Evolutionary conservation across 129 eudicot species (phyloP).

Genomic region (Chrysanthemum lavandulifolium): DNA sequence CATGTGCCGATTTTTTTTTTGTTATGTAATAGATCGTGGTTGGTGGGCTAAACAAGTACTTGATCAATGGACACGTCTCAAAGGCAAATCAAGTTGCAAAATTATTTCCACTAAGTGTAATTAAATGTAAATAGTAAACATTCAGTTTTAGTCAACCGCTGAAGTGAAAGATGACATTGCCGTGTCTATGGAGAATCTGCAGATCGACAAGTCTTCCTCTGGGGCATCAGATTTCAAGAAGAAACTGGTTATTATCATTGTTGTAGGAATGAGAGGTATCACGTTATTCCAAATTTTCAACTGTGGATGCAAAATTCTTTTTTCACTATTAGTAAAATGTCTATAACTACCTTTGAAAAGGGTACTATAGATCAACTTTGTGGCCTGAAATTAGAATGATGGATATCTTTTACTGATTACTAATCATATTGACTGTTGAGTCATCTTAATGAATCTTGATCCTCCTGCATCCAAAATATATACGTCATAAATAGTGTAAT

Average conservation of each 20-base stretch:
- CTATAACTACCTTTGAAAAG: background rate
- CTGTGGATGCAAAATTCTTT: no score
- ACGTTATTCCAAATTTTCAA: background rate
- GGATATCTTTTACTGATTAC: background rate
- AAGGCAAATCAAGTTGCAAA: no score
- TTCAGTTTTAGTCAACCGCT: conserved; percentile 26
- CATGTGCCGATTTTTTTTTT: no score
- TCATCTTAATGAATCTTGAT: conserved; percentile 61
- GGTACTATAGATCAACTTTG: background rate
- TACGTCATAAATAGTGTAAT: no score
- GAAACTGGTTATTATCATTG: conserved; percentile 74
- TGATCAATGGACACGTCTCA: no score
- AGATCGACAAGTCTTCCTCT: conserved; percentile 49
- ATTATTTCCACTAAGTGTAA: no score
- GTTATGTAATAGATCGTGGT: no score
- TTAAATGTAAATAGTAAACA: background rate
- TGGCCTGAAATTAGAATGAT: background rate
- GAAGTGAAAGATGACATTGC: conserved; percentile 53
- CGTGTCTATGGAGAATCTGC: conserved; percentile 67
- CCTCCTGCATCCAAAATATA: conserved; percentile 58
- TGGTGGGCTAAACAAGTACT: no score
- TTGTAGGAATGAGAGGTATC: conserved; percentile 87
- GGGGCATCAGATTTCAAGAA: conserved; percentile 51
- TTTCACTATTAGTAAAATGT: no score
- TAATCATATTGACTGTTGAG: background rate